Evolutionary conservation across 371 early-diverging fungal species (phyloP).

Genomic region (Globomyces sp.): DNA sequence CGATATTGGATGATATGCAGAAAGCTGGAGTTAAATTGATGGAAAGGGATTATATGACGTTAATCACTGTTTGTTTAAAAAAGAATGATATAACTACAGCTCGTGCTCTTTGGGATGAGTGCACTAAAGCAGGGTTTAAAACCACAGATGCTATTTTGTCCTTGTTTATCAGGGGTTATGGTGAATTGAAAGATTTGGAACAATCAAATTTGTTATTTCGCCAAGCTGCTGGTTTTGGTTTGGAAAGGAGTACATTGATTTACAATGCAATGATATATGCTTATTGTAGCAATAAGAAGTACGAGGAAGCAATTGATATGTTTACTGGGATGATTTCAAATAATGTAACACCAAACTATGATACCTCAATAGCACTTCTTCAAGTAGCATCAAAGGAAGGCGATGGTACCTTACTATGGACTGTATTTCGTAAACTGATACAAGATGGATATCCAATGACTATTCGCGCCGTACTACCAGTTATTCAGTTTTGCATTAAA

Average conservation of each 20-base stretch:
- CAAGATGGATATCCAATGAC: no score
- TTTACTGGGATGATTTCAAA: neutral
- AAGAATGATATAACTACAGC: neutral
- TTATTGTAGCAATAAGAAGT: neutral
- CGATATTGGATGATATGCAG: neutral
- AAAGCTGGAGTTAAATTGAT: neutral
- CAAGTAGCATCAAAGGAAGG: neutral
- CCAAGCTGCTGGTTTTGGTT: neutral
- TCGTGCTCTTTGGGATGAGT: neutral
- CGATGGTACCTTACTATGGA: no score
- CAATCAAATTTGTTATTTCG: neutral
- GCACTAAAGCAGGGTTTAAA: neutral
- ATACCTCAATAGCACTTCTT: neutral
- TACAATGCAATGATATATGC: conserved; percentile 3
- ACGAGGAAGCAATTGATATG: neutral
- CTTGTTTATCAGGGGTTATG: conserved; percentile 4
- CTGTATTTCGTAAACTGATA: no score
- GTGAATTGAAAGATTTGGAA: neutral
- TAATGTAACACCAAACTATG: neutral
- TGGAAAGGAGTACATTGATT: no score
- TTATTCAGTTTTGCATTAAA: no score
- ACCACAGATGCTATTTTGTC: neutral
- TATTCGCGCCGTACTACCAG: no score
- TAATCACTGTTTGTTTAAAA: neutral
- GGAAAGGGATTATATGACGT: neutral